Percentiles rank a stretch among this genome's conserved stretches.
Evolutionary conservation across 2,329 filamentous ascomycete species (phyloP).

Genomic region (Colletotrichum salicis): DNA sequence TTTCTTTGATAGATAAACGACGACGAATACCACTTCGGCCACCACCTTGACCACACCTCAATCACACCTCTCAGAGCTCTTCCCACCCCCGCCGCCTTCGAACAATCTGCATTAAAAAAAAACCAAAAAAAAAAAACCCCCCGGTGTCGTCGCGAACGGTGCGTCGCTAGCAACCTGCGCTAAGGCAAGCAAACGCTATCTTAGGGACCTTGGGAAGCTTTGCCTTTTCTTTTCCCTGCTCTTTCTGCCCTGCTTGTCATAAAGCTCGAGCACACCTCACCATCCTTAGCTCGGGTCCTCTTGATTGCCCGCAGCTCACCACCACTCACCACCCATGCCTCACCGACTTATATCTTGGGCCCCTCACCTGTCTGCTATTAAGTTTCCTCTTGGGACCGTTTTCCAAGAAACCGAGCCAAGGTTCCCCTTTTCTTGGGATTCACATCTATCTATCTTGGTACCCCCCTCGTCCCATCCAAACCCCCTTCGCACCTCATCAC

Average conservation of each 20-base stretch:
- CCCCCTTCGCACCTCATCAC: neutral
- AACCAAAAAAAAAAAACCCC: no score
- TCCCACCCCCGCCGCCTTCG: neutral
- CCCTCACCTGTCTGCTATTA: constrained; percentile 9
- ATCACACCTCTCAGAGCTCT: neutral
- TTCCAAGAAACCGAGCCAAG: constrained; percentile 5
- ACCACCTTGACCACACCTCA: neutral
- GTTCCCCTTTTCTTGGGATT: neutral
- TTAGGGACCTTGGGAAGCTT: neutral
- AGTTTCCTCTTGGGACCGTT: constrained; percentile 1
- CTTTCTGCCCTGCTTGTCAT: constrained; percentile 30
- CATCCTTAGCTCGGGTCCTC: constrained; percentile 6
- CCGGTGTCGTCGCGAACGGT: constrained; percentile 33
- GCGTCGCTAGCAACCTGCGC: constrained; percentile 30
- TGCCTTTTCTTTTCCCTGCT: neutral
- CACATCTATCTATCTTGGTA: neutral
- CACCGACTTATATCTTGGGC: constrained; percentile 33
- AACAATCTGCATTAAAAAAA: constrained; percentile 24
- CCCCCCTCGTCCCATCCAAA: neutral
- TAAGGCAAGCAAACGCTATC: constrained; percentile 30
- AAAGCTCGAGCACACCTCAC: constrained; percentile 34
- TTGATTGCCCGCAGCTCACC: constrained; percentile 10
- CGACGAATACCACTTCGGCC: neutral
- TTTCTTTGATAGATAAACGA: neutral
- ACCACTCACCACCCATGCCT: constrained; percentile 6